Base-by-base conservation (phyloP, 345 rosid species). In the Noccaea caerulescens region DNA sequence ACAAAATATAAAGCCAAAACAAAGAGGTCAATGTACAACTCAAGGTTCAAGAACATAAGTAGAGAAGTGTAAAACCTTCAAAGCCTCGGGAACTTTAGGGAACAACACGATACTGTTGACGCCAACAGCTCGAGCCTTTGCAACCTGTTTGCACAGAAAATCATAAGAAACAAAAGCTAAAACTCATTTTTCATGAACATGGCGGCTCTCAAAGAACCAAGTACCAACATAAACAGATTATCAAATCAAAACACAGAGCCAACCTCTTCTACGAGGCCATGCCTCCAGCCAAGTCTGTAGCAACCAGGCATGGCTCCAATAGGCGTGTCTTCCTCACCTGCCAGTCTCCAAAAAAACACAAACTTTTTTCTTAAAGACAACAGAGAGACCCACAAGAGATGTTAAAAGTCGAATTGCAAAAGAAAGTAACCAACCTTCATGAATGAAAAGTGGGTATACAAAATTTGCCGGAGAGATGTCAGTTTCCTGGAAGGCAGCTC, bases 231-330 rank as follows among this genome's bases (percentile, higher is more conserved):
- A 62, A 43, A 20, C 53, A 20, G 4, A 14, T n/a, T 23, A 62
- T 4, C 16, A 64, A 20, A 78, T 14, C 38, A 79, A 30, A 71
- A 68, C 64, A 58, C 8, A 71, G 7, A 42, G 12, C 33, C 13
- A 67, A 93, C 97, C 94, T 93, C 96, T 77, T 87, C 78, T 27
- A 93, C 73, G 12, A 93, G 96, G 1, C 98, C 98, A 75, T 85
- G 90, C 71, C 97, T 86, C 98, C 98, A 93, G 12, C 98, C 97
- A 76, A 93, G 97, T 82, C 98, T 88, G 38, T 85, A 91, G 76
- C 97, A 93, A 68, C 98, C 97, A 7, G 98, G 98, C 98, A 93
- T 93, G 20, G 98, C 98, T 78, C 98, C 98, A 80, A 93, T 93
- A 41, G 96, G 98, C 0, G 96, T 84, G 69, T 93, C 98, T 64